A percentile compares a stretch with the other conserved stretches of the same genome.
Conservation (phyloP, 768 basidiomycete species). For the Chalciporus pseudorubinellus region DNA sequence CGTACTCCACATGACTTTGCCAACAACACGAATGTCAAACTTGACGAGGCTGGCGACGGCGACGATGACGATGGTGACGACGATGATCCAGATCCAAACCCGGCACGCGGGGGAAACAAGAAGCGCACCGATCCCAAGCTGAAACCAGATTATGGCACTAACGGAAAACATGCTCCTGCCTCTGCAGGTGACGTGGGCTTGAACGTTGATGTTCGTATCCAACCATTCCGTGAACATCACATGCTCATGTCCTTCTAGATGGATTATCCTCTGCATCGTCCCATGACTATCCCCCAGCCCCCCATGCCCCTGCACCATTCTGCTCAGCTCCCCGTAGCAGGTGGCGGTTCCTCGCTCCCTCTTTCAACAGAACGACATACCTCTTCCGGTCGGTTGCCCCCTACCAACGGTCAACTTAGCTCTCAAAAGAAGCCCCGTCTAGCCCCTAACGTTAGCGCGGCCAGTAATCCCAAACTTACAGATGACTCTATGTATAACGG, state of each 20-base stretch:
- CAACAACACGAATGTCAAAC: slow-evolving; percentile 34
- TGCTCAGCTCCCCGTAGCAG: slow-evolving; percentile 21
- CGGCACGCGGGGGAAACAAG: slow-evolving; percentile 15
- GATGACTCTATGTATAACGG: slow-evolving; percentile 32
- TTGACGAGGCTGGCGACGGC: slow-evolving; percentile 39
- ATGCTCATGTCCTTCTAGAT: slow-evolving; percentile 19
- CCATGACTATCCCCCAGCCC: slow-evolving; percentile 34
- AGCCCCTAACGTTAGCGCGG: slow-evolving; percentile 21
- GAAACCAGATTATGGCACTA: slow-evolving; percentile 28
- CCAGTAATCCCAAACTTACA: slow-evolving; percentile 23
- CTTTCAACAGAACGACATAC: slow-evolving; percentile 34
- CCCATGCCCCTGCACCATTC: slow-evolving; percentile 32
- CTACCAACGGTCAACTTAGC: slow-evolving; percentile 22
- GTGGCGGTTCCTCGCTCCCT: slow-evolving; percentile 29
- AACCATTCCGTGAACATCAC: background rate
- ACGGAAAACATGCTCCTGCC: slow-evolving; percentile 18
- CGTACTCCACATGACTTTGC: slow-evolving; percentile 50
- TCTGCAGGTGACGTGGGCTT: slow-evolving; percentile 19
- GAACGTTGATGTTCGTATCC: slow-evolving; percentile 25
- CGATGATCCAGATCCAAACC: slow-evolving; percentile 29
- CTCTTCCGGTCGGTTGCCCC: slow-evolving; percentile 31
- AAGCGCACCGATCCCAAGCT: slow-evolving; percentile 27
- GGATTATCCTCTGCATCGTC: slow-evolving; percentile 30
- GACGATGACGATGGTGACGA: slow-evolving; percentile 37
- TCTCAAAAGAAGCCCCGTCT: slow-evolving; percentile 33